These are phyloP conservation scores for Plasmodium gallinaceum DNA, from an alignment of 169 alveolate species.

Conservation along the genomic window DNA sequence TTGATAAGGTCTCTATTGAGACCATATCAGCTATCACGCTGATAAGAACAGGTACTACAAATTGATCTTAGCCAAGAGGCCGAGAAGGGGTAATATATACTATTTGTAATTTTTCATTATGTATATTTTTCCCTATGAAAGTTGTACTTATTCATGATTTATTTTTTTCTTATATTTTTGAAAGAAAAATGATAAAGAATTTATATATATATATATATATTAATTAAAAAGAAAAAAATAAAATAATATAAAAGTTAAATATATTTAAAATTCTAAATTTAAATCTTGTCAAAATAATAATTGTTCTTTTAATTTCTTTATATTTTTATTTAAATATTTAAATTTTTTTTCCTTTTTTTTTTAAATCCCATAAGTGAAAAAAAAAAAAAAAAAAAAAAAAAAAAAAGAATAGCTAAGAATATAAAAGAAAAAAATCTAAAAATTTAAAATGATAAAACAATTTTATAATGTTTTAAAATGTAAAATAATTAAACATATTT, in stretches of 20 bases:
- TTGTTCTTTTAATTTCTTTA: neutral
- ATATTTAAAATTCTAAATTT: neutral
- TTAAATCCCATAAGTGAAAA: neutral
- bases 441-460: too few species aligned
- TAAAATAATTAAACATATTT: too few species aligned
- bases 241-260: neutral
- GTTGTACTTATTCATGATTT: slow-evolving; percentile 36
- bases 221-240: neutral
- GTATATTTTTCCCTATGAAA: slow-evolving; percentile 73
- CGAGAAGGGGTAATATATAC: slow-evolving; percentile 83
- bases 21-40: slow-evolving; percentile 92
- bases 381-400: too few species aligned
- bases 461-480: too few species aligned
- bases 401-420: too few species aligned
- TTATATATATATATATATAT: slow-evolving; percentile 26
- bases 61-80: slow-evolving; percentile 93
- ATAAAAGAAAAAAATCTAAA: too few species aligned
- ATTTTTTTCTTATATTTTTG: neutral
- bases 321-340: neutral
- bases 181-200: neutral
- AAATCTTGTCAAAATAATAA: neutral
- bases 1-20: slow-evolving; percentile 88
- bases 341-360: neutral
- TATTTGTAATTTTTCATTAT: neutral
- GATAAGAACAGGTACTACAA: slow-evolving; percentile 92